These are phyloP conservation scores for Pythium dissimile DNA, from an alignment of 352 stramenopile genomes.

Conservation along the genomic window DNA sequence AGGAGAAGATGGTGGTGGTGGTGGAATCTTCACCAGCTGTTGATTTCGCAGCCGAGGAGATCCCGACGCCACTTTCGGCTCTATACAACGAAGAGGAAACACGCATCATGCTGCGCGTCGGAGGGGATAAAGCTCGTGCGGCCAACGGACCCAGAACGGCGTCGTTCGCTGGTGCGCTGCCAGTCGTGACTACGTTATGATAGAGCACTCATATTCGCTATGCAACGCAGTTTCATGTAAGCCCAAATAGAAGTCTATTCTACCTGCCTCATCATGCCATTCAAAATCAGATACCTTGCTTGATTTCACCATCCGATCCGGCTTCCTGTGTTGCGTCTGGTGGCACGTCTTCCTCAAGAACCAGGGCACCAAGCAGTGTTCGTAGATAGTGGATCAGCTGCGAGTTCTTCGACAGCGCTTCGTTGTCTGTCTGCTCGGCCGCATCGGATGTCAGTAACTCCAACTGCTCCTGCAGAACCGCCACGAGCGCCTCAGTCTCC, in stretches of 20 bases:
- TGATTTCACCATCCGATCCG: too few species aligned
- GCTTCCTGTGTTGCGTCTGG: too few species aligned
- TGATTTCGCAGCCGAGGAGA: too few species aligned
- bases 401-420: slow-evolving; percentile 27
- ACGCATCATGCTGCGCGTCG: slow-evolving; percentile 51
- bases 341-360: too few species aligned
- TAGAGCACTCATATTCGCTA: not conserved
- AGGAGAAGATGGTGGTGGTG: too few species aligned
- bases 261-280: too few species aligned
- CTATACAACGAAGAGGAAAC: slow-evolving; percentile 79
- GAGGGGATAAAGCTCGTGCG: not conserved
- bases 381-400: slow-evolving; percentile 35
- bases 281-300: too few species aligned
- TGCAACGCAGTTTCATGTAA: not conserved
- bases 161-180: slow-evolving; percentile 2
- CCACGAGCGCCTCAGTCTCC: slow-evolving; percentile 35
- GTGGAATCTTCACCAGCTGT: too few species aligned
- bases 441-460: slow-evolving; percentile 37
- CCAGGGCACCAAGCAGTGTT: slow-evolving; percentile 27
- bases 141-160: not conserved
- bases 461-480: slow-evolving; percentile 59
- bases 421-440: slow-evolving; percentile 9
- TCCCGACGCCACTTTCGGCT: slow-evolving; percentile 55
- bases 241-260: slow-evolving; percentile 8
- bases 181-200: not conserved